phyloP scores from a whole-genome alignment of 768 basidiomycete genomes.

The Russula brevipes region DNA sequence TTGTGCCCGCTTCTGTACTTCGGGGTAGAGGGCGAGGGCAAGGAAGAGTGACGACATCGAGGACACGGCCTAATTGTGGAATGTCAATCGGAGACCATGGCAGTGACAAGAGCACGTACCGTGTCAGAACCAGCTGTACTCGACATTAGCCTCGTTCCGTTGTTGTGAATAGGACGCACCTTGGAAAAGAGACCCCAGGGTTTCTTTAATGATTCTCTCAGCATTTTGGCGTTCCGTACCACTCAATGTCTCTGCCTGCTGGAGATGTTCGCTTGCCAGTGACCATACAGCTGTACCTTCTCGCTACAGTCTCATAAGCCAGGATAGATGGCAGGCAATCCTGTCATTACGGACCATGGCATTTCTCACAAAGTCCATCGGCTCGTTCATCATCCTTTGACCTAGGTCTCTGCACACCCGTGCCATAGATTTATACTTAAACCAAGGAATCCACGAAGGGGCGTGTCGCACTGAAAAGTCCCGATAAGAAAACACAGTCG shows the following conservation, averaged over 20 bases:
- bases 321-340: too few relatives aligned
- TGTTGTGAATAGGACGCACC: not conserved
- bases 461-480: not conserved
- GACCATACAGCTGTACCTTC: not conserved
- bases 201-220: not conserved
- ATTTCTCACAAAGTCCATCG: not conserved
- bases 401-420: not conserved
- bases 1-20: conserved; percentile 6
- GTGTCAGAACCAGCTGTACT: too few relatives aligned
- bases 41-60: not conserved
- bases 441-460: not conserved
- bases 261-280: not conserved
- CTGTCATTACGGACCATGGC: not conserved
- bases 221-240: not conserved
- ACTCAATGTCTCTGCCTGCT: not conserved
- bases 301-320: not conserved
- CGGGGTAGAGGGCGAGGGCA: not conserved
- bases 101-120: too few relatives aligned
- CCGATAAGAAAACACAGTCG: not conserved
- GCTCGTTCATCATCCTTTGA: not conserved
- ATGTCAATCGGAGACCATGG: too few relatives aligned
- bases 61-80: too few relatives aligned
- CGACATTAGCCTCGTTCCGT: not conserved
- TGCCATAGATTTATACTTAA: not conserved
- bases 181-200: conserved; percentile 4